These are phyloP conservation scores for Smithsoniella earleae DNA, from an alignment of 163 green algal species.

Conservation along the genomic window DNA sequence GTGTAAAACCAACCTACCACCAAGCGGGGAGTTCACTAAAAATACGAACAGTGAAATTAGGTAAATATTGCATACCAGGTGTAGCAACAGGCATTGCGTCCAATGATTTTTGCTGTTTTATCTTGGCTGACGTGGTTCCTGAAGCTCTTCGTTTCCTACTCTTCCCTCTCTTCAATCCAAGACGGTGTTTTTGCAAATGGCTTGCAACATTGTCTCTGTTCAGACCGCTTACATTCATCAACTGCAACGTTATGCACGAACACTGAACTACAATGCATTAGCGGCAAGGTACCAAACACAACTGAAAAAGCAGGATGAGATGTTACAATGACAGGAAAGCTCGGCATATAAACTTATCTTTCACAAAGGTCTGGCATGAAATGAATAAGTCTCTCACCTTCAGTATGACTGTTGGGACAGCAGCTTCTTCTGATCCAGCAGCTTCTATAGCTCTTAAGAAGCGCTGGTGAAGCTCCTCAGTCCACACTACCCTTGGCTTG, in stretches of 20 bases:
- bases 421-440: conserved; percentile 22
- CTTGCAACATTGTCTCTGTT: conserved; percentile 17
- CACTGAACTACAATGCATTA: not conserved
- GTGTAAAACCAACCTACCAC: too few species aligned
- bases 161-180: conserved; percentile 15
- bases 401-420: conserved; percentile 25
- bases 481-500: conserved; percentile 24
- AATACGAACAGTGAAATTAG: too few species aligned
- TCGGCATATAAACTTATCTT: too few species aligned
- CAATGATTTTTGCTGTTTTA: too few species aligned
- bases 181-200: conserved; percentile 17
- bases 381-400: too few species aligned
- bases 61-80: too few species aligned
- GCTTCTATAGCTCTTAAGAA: conserved; percentile 21
- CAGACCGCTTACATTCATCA: conserved; percentile 26
- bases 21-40: too few species aligned
- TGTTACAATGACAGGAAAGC: not conserved
- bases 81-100: too few species aligned
- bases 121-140: not conserved
- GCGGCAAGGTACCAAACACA: not conserved
- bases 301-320: not conserved
- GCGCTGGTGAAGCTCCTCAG: conserved; percentile 16
- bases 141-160: not conserved
- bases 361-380: too few species aligned
- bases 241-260: not conserved